Evolutionary conservation across 306 rosid species (phyloP).

Genomic region (Sicyos edulis): DNA sequence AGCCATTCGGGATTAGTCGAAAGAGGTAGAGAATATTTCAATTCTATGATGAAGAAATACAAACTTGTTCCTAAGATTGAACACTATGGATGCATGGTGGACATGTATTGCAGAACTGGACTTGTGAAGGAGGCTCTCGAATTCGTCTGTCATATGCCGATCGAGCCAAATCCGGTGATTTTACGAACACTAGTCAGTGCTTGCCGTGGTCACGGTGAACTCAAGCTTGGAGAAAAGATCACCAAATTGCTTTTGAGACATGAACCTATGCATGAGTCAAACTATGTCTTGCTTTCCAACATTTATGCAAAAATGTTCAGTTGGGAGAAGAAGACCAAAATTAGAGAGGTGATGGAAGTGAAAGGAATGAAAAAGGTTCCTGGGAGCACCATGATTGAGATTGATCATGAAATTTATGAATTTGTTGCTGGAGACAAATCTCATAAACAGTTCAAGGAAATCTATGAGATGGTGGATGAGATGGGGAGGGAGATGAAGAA

Average conservation of each 20-base stretch:
- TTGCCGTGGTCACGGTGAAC: slow-evolving; percentile 62
- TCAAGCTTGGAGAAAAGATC: slow-evolving; percentile 67
- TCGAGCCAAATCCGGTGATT: slow-evolving; percentile 63
- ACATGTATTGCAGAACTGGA: slow-evolving; percentile 81
- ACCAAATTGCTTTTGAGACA: slow-evolving; percentile 47
- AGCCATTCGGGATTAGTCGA: slow-evolving; percentile 79
- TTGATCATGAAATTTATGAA: slow-evolving; percentile 53
- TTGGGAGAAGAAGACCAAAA: slow-evolving; percentile 80
- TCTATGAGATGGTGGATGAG: slow-evolving; percentile 80
- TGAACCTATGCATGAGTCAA: slow-evolving; percentile 65
- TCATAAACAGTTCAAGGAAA: slow-evolving; percentile 50
- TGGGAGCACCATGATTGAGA: slow-evolving; percentile 91
- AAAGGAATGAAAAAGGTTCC: slow-evolving; percentile 76
- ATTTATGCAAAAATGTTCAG: slow-evolving; percentile 65
- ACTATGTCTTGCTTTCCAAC: slow-evolving; percentile 77
- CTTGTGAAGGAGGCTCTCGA: slow-evolving; percentile 63
- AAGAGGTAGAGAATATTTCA: slow-evolving; percentile 54
- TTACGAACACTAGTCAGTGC: slow-evolving; percentile 67
- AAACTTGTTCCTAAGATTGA: slow-evolving; percentile 63
- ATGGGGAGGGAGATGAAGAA: slow-evolving; percentile 74
- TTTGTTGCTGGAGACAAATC: slow-evolving; percentile 90
- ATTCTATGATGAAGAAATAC: slow-evolving; percentile 43
- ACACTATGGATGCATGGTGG: slow-evolving; percentile 90
- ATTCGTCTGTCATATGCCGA: slow-evolving; percentile 56
- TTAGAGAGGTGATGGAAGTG: slow-evolving; percentile 70